These are phyloP conservation scores for Schizosaccharomyces lindneri DNA, from an alignment of 805 yeast genomes.

Conservation along the genomic window DNA sequence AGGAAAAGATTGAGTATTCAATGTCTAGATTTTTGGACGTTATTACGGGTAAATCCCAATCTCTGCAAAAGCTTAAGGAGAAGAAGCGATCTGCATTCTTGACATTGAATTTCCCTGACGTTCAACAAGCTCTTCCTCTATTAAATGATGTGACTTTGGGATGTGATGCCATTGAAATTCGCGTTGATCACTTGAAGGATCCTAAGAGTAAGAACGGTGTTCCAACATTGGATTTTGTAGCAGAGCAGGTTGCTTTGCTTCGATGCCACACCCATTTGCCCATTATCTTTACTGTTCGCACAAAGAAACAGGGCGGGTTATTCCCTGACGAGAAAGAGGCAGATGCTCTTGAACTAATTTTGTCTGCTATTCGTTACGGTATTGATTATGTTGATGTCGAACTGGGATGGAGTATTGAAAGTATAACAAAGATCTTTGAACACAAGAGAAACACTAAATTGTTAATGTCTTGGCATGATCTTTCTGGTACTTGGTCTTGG, in stretches of 20 bases:
- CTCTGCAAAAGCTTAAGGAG: constrained; percentile 16
- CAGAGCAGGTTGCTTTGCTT: constrained; percentile 45
- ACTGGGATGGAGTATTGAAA: constrained; percentile 34
- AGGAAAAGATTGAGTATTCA: neutral
- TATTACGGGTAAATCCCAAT: constrained; percentile 30
- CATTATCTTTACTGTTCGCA: constrained; percentile 57
- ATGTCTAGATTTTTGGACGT: constrained; percentile 32
- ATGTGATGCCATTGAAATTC: constrained; percentile 56
- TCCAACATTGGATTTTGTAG: constrained; percentile 24
- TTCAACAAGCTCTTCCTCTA: constrained; percentile 21
- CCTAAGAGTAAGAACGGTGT: constrained; percentile 13
- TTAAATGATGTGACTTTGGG: constrained; percentile 39
- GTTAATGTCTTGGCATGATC: constrained; percentile 67
- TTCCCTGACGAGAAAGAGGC: constrained; percentile 36
- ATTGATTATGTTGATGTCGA: constrained; percentile 65
- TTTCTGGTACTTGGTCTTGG: constrained; percentile 40
- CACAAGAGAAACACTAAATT: constrained; percentile 38
- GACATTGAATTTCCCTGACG: constrained; percentile 44
- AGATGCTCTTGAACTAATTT: constrained; percentile 25
- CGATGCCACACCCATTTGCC: constrained; percentile 46
- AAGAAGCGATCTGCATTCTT: constrained; percentile 32
- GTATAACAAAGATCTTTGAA: constrained; percentile 27
- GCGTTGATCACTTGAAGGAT: constrained; percentile 44
- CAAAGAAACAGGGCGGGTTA: constrained; percentile 56
- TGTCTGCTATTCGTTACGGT: constrained; percentile 49